Evolutionary conservation across 306 rosid species (phyloP), one percentile per base, ranked within the genome.

Genomic region (Glycine latifolia): DNA sequence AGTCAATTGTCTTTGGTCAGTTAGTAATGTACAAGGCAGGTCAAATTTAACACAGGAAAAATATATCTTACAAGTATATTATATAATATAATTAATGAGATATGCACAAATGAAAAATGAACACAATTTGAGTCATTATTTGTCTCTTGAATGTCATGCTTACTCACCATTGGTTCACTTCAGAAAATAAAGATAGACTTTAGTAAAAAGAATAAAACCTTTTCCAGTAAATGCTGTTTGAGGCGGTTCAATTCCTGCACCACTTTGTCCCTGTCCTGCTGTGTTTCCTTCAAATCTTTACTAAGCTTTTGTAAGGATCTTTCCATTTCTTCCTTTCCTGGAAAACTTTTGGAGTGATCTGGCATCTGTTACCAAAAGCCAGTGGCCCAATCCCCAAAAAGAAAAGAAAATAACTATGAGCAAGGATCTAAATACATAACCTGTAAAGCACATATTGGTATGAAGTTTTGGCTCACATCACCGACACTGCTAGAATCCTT

Each of bases 141-240:
- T 48, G 46, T 16, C 67, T 66, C 54, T 16, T 20, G 37, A 67
- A 68, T 43, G 17, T 26, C 69, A 54, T 43, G 35, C 39, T 69
- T 56, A 47, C 16, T 46, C 6, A 48, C 70, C 41, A 47, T n/a
- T 70, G 26, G 61, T 50, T 49, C 44, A 37, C 12, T 20, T 72
- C 26, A 53, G 39, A 63, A 55, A 58, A 53, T 52, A 61, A 14
- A 78, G 68, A 78, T 14, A 26, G 46, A 6, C 26, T 49, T 10
- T 7, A 58, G 10, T 31, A 12, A 58, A 68, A 79, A 68, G 31
- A 31, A 79, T 17, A 65, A 43, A 84, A 93, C 98, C 98, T 94
- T 94, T 79, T 91, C 94, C 80, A 94, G 80, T 63, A 94, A 86
- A 86, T 94, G 98, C 77, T 94, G 98, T 85, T 94, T 94, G 73